These are phyloP conservation scores for Stephania yunnanensis DNA, from an alignment of 164 flowering plant genomes.

Conservation along the genomic window DNA sequence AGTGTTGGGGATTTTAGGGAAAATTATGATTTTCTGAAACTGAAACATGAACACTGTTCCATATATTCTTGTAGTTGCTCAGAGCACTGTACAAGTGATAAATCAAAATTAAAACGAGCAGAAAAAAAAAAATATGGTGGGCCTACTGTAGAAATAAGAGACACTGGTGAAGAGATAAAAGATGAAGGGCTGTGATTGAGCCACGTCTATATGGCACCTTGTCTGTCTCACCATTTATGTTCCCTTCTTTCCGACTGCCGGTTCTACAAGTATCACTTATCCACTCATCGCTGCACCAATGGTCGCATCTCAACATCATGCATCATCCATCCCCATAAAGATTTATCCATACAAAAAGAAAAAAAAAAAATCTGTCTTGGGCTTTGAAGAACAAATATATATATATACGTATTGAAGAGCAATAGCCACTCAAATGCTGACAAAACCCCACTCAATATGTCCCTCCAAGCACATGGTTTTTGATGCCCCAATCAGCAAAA, in stretches of 20 bases:
- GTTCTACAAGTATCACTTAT: constrained; percentile 32
- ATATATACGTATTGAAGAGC: neutral
- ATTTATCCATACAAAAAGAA: no score
- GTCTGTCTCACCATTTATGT: constrained; percentile 26
- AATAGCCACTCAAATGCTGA: neutral
- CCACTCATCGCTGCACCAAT: constrained; percentile 14
- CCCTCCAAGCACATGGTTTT: neutral
- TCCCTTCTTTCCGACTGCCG: constrained; percentile 59
- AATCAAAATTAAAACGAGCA: no score
- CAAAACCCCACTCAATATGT: neutral
- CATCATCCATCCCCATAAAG: neutral
- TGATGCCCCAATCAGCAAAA: neutral
- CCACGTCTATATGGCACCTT: constrained; percentile 35
- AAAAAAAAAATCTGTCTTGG: no score
- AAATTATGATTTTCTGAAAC: constrained; percentile 10
- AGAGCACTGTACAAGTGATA: constrained; percentile 8
- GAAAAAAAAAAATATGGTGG: constrained; percentile 10
- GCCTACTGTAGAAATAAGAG: constrained; percentile 18
- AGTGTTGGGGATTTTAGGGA: constrained; percentile 16
- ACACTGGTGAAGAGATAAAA: constrained; percentile 29
- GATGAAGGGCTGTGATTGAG: constrained; percentile 49
- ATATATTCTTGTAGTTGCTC: constrained; percentile 18
- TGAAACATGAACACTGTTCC: constrained; percentile 16
- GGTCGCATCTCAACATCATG: constrained; percentile 5
- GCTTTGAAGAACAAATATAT: no score